A percentile compares a stretch with the other conserved stretches of the same genome.
Evolutionary conservation across 2,329 filamentous ascomycete species (phyloP).

Genomic region (Cladobotryum mycophilum): DNA sequence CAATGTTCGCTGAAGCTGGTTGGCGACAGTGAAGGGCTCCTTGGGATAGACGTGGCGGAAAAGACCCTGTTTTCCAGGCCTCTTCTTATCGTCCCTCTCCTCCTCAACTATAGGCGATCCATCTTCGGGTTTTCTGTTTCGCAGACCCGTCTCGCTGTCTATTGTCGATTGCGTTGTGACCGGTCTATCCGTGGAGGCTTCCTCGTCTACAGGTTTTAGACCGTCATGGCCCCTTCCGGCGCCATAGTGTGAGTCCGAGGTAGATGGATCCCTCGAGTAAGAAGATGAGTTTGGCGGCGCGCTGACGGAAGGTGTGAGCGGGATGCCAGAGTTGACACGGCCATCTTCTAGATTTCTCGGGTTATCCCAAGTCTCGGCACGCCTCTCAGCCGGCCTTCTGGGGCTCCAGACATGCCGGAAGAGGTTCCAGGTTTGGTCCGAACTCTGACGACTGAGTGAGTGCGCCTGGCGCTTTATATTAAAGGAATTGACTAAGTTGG

Average conservation of each 20-base stretch:
- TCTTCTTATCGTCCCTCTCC: slow-evolving; percentile 25
- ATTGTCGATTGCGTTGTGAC: slow-evolving; percentile 16
- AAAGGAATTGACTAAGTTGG: slow-evolving; percentile 38
- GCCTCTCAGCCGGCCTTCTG: slow-evolving; percentile 16
- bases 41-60: slow-evolving; percentile 44
- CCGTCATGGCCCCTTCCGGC: slow-evolving; percentile 16
- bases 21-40: slow-evolving; percentile 51
- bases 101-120: slow-evolving; percentile 15
- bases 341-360: slow-evolving; percentile 23
- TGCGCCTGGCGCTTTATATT: slow-evolving; percentile 40
- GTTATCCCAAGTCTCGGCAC: slow-evolving; percentile 31
- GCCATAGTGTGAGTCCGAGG: slow-evolving; percentile 17
- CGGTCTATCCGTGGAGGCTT: slow-evolving; percentile 14
- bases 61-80: slow-evolving; percentile 33
- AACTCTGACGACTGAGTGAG: slow-evolving; percentile 33
- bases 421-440: slow-evolving; percentile 36
- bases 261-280: not conserved
- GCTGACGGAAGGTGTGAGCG: slow-evolving; percentile 28
- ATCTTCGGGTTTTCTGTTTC: slow-evolving; percentile 27
- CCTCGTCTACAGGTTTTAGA: slow-evolving; percentile 15
- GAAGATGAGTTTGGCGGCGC: not conserved
- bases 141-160: slow-evolving; percentile 20
- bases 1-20: slow-evolving; percentile 67
- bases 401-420: slow-evolving; percentile 35
- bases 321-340: slow-evolving; percentile 21